Base-by-base conservation (phyloP, 306 rosid species). In the Hylodesmum podocarpum region DNA sequence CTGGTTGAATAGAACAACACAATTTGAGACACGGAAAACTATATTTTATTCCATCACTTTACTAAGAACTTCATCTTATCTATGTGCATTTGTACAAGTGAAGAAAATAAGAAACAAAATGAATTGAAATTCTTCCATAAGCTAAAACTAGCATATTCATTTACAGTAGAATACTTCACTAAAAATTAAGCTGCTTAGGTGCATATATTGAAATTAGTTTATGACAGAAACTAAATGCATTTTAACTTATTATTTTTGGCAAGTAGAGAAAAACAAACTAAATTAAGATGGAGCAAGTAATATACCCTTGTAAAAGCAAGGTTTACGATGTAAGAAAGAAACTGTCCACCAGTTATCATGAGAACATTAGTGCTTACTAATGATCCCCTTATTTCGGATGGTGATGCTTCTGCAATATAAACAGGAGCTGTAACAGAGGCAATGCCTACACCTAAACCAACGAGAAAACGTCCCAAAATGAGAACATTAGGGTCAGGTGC, bases 381-480 rank as follows among this genome's bases (percentile, higher is more conserved):
- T 1, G 84, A 87, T 57, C 97, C 97, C 67, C 98, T 88, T 16
- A 93, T 93, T 81, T 93, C 98, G 1, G 97, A 93, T 3, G 98
- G 98, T 0, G 98, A 88, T 66, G 96, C 91, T 78, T 93, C 98
- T 0, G 98, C 97, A 43, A 93, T 93, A 66, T 93, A 93, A 1
- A 93, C 89, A 16, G 98, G 98, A 66, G 98, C 97, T 4, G 97
- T 93, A 10, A 91, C 97, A 78, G 97, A 91, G 9, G 96, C 96
- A 47, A 87, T 36, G 1, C 97, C 98, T 0, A 93, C 82, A 2
- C 93, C 98, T 5, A 91, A 82, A 46, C 98, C 97, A 2, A 88
- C 89, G 1, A 93, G 81, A 63, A 93, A 72, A 8, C 98, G 91
- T 51, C 98, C 98, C 12, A 70, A 11, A 44, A 93, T 93, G 16